Percentiles rank a stretch among this genome's conserved stretches.
Conservation (phyloP, 305 asterid species). For the Ilex paraguariensis region DNA sequence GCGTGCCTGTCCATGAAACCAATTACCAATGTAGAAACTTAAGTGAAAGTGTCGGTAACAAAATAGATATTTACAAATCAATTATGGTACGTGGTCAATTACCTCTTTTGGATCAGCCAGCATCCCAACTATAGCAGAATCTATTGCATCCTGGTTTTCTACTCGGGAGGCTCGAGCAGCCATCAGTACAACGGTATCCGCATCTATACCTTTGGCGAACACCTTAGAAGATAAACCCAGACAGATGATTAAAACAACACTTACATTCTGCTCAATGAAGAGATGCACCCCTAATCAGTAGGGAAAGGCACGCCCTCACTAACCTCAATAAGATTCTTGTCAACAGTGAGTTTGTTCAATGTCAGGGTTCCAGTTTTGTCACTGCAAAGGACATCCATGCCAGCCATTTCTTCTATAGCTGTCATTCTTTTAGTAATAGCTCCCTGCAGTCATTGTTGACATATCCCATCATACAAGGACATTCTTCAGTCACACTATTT, state of each 20-base stretch:
- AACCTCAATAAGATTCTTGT: slow-evolving; percentile 92
- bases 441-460: slow-evolving; percentile 40
- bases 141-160: slow-evolving; percentile 98
- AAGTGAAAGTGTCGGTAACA: slow-evolving; percentile 1
- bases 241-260: slow-evolving; percentile 4
- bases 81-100: background rate
- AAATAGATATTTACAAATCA: slow-evolving; percentile 1
- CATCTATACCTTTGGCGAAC: slow-evolving; percentile 78
- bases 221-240: slow-evolving; percentile 37
- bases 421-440: slow-evolving; percentile 99
- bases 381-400: slow-evolving; percentile 98
- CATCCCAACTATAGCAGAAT: slow-evolving; percentile 93
- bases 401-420: slow-evolving; percentile 99
- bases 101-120: slow-evolving; percentile 99
- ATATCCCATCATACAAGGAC: slow-evolving; percentile 12
- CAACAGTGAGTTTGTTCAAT: slow-evolving; percentile 88
- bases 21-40: slow-evolving; percentile 15
- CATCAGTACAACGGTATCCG: slow-evolving; percentile 94
- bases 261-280: slow-evolving; percentile 2
- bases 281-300: slow-evolving; percentile 5
- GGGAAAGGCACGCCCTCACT: slow-evolving; percentile 1
- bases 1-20: slow-evolving; percentile 60
- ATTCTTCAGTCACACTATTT: slow-evolving; percentile 5
- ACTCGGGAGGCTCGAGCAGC: slow-evolving; percentile 96
- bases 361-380: slow-evolving; percentile 95